These are phyloP conservation scores for Lithocarpus polystachyus DNA, from an alignment of 306 rosid species.

Conservation along the genomic window DNA sequence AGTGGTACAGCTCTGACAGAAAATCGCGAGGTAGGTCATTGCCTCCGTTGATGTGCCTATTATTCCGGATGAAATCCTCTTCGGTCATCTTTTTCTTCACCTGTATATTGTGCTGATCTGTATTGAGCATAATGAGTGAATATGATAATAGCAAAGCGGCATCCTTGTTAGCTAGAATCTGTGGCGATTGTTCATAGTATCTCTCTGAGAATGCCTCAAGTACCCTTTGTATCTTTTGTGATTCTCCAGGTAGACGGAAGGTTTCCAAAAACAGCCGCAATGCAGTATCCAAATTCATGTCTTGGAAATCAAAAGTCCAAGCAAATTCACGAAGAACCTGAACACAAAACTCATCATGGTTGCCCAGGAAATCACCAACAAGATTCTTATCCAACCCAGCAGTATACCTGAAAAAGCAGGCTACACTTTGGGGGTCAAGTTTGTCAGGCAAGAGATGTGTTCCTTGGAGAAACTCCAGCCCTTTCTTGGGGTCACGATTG, in stretches of 20 bases:
- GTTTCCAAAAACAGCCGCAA: conserved; percentile 92
- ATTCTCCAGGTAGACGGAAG: conserved; percentile 95
- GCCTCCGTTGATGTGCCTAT: conserved; percentile 92
- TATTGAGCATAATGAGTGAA: conserved; percentile 89
- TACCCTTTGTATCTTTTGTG: conserved; percentile 97
- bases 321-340: conserved; percentile 99
- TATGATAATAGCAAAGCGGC: conserved; percentile 93
- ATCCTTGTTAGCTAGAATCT: conserved; percentile 86
- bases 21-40: conserved; percentile 89
- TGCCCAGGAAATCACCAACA: conserved; percentile 95
- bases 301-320: conserved; percentile 94
- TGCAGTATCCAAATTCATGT: conserved; percentile 96
- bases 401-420: conserved; percentile 96
- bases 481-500: conserved; percentile 98
- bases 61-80: conserved; percentile 89
- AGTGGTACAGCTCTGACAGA: conserved; percentile 76
- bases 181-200: conserved; percentile 93
- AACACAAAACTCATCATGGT: conserved; percentile 94
- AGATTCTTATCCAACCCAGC: conserved; percentile 99
- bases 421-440: conserved; percentile 99
- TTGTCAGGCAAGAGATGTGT: conserved; percentile 94
- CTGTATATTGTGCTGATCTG: conserved; percentile 96
- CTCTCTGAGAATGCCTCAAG: conserved; percentile 99
- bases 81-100: conserved; percentile 99
- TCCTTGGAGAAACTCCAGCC: conserved; percentile 97